These are phyloP conservation scores for Calonectria honghensis DNA, from an alignment of 2,329 filamentous ascomycete species.

Conservation along the genomic window DNA sequence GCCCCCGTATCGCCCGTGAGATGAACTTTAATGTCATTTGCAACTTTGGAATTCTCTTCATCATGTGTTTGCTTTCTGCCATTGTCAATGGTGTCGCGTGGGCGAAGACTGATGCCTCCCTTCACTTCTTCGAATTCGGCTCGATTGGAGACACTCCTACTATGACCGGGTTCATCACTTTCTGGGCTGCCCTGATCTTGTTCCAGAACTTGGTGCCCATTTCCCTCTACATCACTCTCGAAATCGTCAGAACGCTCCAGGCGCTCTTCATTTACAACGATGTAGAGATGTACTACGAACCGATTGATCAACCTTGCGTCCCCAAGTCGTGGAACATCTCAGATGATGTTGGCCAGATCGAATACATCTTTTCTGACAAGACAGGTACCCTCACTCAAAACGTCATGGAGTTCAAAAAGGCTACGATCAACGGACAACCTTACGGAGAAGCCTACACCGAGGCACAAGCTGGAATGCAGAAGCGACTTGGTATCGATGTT, in stretches of 20 bases:
- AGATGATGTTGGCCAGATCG: slow-evolving; percentile 97
- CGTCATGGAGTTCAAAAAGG: slow-evolving; percentile 99
- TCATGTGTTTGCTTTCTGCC: slow-evolving; percentile 91
- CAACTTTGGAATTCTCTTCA: slow-evolving; percentile 92
- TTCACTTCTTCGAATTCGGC: slow-evolving; percentile 89
- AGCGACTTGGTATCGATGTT: slow-evolving; percentile 89
- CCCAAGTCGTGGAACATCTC: slow-evolving; percentile 99
- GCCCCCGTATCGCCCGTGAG: slow-evolving; percentile 91
- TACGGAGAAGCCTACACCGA: slow-evolving; percentile 99
- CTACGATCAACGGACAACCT: slow-evolving; percentile 94
- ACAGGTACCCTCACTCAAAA: slow-evolving; percentile 97
- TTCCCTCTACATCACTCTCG: slow-evolving; percentile 96
- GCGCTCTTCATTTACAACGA: slow-evolving; percentile 99
- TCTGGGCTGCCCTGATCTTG: slow-evolving; percentile 94
- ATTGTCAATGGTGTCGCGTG: slow-evolving; percentile 91
- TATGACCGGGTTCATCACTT: slow-evolving; percentile 94
- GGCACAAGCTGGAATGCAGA: slow-evolving; percentile 96
- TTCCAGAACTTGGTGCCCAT: slow-evolving; percentile 99
- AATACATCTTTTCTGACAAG: slow-evolving; percentile 99
- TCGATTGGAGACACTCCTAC: slow-evolving; percentile 84
- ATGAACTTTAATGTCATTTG: slow-evolving; percentile 98
- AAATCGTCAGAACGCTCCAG: slow-evolving; percentile 94
- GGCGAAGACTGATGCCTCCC: slow-evolving; percentile 83
- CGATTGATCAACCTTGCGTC: slow-evolving; percentile 94
- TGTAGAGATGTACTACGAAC: slow-evolving; percentile 96